These are phyloP conservation scores for Exidia glandulosa DNA, from an alignment of 768 basidiomycete species.

Conservation along the genomic window DNA sequence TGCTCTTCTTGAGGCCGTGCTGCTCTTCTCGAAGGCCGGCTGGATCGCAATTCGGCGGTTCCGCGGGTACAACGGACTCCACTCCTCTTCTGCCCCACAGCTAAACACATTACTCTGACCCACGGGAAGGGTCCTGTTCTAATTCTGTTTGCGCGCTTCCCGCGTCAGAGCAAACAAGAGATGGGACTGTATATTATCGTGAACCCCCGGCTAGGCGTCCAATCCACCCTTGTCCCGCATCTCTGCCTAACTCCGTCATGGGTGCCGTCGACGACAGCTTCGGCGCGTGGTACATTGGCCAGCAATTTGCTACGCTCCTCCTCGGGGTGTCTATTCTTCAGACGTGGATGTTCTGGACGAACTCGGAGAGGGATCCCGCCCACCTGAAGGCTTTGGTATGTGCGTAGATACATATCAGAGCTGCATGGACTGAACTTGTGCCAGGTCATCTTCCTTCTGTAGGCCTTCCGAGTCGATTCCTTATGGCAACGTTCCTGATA, in stretches of 20 bases:
- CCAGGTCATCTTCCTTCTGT: not conserved
- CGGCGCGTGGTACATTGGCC: not conserved
- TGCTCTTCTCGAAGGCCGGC: too few relatives aligned
- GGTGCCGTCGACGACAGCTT: not conserved
- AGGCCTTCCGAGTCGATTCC: too few relatives aligned
- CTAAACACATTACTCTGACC: too few relatives aligned
- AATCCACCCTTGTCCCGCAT: not conserved
- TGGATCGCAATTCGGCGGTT: too few relatives aligned
- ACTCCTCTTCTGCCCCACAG: too few relatives aligned
- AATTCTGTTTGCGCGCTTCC: too few relatives aligned
- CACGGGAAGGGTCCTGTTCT: too few relatives aligned
- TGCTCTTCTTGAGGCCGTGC: too few relatives aligned
- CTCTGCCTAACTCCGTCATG: not conserved
- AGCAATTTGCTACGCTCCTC: not conserved
- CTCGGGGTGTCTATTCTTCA: not conserved
- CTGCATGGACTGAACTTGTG: not conserved
- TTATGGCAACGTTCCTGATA: too few relatives aligned
- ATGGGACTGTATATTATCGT: too few relatives aligned
- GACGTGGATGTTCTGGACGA: not conserved
- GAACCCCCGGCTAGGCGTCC: not conserved
- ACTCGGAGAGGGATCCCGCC: not conserved
- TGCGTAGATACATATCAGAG: not conserved
- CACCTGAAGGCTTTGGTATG: not conserved
- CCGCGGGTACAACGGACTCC: too few relatives aligned
- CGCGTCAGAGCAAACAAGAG: too few relatives aligned